A percentile compares a stretch with the other conserved stretches of the same genome.
Conservation (phyloP, 176 grass and related monocot species). For the Aegilops bicornis region DNA sequence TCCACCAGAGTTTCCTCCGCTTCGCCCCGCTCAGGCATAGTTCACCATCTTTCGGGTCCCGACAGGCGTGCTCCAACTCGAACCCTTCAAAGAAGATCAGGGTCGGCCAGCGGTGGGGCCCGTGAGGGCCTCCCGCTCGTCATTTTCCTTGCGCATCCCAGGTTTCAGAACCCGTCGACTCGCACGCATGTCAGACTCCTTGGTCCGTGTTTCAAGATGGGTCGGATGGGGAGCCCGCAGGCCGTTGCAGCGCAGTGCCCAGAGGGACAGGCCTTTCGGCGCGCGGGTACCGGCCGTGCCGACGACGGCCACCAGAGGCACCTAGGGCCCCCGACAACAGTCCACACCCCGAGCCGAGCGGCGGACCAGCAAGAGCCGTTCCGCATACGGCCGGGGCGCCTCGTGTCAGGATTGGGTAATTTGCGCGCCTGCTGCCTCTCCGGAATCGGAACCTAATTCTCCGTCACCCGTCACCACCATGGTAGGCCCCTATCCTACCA, state of each 20-base stretch:
- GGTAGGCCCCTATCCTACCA: too few relatives aligned
- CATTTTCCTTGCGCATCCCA: too few relatives aligned
- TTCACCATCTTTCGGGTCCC: constrained; percentile 72
- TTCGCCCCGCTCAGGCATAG: constrained; percentile 65
- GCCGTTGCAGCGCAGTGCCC: constrained; percentile 13
- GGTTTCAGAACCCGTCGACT: not conserved
- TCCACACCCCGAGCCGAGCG: not conserved
- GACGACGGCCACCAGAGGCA: not conserved
- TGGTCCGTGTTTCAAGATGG: constrained; percentile 85
- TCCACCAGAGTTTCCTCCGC: constrained; percentile 82
- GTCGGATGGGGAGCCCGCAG: constrained; percentile 52
- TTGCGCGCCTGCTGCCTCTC: too few relatives aligned
- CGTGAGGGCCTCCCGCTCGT: too few relatives aligned
- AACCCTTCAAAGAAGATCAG: constrained; percentile 62
- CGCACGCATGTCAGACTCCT: constrained; percentile 56
- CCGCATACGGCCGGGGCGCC: constrained; percentile 25
- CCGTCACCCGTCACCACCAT: too few relatives aligned
- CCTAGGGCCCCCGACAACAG: not conserved
- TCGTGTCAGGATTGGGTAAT: too few relatives aligned
- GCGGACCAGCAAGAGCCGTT: constrained; percentile 19
- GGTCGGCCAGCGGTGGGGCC: constrained; percentile 31
- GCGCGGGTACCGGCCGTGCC: too few relatives aligned
- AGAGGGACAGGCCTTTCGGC: too few relatives aligned
- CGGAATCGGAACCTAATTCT: too few relatives aligned
- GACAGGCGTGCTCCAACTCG: constrained; percentile 68